Conservation (phyloP, 345 rosid species). For the Eucalyptus pauciflora region DNA sequence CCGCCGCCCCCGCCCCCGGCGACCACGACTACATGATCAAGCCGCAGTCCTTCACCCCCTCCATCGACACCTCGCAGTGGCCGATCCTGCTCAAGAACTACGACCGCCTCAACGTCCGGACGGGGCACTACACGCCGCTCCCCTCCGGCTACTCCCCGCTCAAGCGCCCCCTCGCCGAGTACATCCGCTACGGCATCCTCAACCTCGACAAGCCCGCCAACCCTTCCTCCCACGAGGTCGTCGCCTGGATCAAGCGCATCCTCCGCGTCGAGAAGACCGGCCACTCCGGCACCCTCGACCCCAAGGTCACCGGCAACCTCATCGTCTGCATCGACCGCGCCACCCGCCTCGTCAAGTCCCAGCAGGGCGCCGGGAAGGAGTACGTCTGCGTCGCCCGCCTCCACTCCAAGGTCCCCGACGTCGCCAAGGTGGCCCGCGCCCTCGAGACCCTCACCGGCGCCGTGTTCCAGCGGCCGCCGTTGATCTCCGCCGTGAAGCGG, state of each 20-base stretch:
- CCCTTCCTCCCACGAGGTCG: constrained; percentile 96
- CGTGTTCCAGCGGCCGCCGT: constrained; percentile 83
- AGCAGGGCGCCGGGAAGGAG: constrained; percentile 97
- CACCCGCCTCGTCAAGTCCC: constrained; percentile 89
- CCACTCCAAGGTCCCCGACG: constrained; percentile 80
- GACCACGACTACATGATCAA: constrained; percentile 61
- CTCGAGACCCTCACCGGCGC: constrained; percentile 87
- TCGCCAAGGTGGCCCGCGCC: constrained; percentile 79
- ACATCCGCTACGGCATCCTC: constrained; percentile 73
- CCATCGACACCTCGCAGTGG: constrained; percentile 85
- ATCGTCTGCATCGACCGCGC: constrained; percentile 94
- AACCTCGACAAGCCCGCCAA: constrained; percentile 95
- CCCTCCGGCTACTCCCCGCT: constrained; percentile 79
- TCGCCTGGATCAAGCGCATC: constrained; percentile 95
- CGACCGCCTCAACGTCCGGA: constrained; percentile 81
- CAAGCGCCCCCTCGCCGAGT: constrained; percentile 74
- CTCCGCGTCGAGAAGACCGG: constrained; percentile 90
- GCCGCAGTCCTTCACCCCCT: constrained; percentile 68
- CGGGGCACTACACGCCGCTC: constrained; percentile 97
- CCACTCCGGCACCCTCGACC: constrained; percentile 93
- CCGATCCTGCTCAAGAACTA: constrained; percentile 92
- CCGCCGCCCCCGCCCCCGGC: background rate
- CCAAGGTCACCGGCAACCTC: constrained; percentile 88
- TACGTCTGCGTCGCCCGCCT: constrained; percentile 90
- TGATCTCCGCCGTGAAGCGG: constrained; percentile 92